These are phyloP conservation scores for Begonia loranthoides DNA, from an alignment of 306 rosid genomes.

Conservation along the genomic window DNA sequence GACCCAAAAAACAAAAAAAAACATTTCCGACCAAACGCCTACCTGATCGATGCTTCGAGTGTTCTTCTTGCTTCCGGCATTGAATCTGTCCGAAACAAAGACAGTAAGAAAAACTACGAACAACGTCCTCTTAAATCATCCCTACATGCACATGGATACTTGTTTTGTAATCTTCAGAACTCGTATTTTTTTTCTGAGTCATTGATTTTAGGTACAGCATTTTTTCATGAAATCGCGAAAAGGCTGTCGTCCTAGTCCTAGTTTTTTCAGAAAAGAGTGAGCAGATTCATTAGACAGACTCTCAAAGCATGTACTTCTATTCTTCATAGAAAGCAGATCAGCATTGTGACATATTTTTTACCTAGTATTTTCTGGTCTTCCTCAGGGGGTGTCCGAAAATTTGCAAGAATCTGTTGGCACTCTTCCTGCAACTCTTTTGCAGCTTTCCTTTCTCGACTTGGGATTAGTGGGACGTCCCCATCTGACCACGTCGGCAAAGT, in stretches of 20 bases:
- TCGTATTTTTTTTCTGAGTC: no score
- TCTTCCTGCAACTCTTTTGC: slow-evolving; percentile 62
- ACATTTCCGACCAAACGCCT: slow-evolving; percentile 7
- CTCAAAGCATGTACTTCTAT: no score
- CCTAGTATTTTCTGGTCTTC: slow-evolving; percentile 69
- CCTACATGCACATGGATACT: no score
- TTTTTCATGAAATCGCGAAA: no score
- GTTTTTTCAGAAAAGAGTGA: no score
- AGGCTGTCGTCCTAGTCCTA: no score
- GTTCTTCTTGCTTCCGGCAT: slow-evolving; percentile 39
- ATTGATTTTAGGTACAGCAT: no score
- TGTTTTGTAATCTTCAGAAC: no score
- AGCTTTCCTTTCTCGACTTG: slow-evolving; percentile 71
- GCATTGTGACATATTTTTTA: slow-evolving; percentile 6
- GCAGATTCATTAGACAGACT: no score
- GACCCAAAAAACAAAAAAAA: not conserved
- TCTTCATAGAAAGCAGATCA: no score
- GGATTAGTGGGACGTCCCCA: slow-evolving; percentile 68
- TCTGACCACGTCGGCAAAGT: slow-evolving; percentile 84
- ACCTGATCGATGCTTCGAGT: slow-evolving; percentile 65
- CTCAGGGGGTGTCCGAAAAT: slow-evolving; percentile 47
- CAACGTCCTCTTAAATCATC: not conserved
- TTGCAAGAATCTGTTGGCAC: slow-evolving; percentile 51
- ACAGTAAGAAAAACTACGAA: not conserved
- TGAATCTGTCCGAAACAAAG: slow-evolving; percentile 40